Evolutionary conservation across 2,329 filamentous ascomycete species (phyloP), one percentile per base, ranked within the genome.

Genomic region (Aspergillus quadrilineatus): DNA sequence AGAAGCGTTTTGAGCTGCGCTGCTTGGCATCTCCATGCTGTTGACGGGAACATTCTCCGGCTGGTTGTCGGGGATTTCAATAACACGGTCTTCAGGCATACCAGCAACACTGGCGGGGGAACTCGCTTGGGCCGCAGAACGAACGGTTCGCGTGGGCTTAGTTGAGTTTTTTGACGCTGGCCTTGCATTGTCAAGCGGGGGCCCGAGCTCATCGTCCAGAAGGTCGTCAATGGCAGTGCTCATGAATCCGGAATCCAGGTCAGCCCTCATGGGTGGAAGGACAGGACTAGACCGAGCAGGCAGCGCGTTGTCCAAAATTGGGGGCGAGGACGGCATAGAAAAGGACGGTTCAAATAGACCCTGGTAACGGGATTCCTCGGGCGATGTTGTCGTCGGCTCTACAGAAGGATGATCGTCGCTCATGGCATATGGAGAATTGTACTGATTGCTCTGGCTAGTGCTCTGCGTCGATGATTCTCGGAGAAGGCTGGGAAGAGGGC

Each of bases 271-370:
- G 4, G 82, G 81, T 51, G 86, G 85, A 49, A 92, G 80, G 43
- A 85, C 82, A 2, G 93, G 94, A 69, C 93, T 97, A 2, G 92
- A 96, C 28, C 87, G 85, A 29, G 85, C 84, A 4, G 88, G 86
- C 28, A 80, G 78, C 30, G 80, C 78, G 37, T 82, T 82, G 61
- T 85, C 82, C 60, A 92, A 85, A 1, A 95, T 81, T 1, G 94
- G 94, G 12, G 93, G 93, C 3, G 93, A 97, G 0, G 94, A 97
- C 1, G 89, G 89, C 64, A 97, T 90, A 53, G 90, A 89, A 48
- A 85, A 86, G 4, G 91, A 89, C 51, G 91, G 95, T 55, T 88
- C 80, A 44, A 80, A 79, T 7, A 78, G 73, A 57, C 77, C 77
- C 55, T 76, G 76, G 49, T 79, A 80, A 53, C 79, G 80, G 48